Conservation (phyloP, 352 stramenopile species). For the Pythium brachiatum region DNA sequence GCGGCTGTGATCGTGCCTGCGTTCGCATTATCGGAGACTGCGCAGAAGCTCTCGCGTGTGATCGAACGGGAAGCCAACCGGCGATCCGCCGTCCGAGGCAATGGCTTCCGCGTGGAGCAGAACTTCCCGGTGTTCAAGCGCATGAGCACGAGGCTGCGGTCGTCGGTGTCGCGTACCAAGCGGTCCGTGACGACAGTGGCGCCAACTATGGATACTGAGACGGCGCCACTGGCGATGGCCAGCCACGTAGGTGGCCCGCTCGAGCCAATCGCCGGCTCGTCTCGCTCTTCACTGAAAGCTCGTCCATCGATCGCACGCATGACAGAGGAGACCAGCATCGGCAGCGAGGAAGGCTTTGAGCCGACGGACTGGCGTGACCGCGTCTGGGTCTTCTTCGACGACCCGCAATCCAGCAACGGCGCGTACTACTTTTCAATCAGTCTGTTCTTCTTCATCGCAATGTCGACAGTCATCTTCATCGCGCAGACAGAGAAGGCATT, state of each 20-base stretch:
- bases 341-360: slow-evolving; percentile 4
- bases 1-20: slow-evolving; percentile 8
- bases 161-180: slow-evolving; percentile 12
- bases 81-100: slow-evolving; percentile 25
- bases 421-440: slow-evolving; percentile 65
- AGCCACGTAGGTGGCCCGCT: not conserved
- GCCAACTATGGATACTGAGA: slow-evolving; percentile 23
- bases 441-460: slow-evolving; percentile 61
- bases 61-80: slow-evolving; percentile 63
- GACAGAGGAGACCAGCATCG: not conserved
- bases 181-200: slow-evolving; percentile 27
- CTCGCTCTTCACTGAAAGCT: slow-evolving; percentile 3
- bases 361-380: slow-evolving; percentile 20
- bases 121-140: slow-evolving; percentile 24
- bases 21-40: slow-evolving; percentile 50
- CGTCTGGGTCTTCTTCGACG: slow-evolving; percentile 61
- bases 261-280: slow-evolving; percentile 4
- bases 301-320: not conserved
- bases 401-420: slow-evolving; percentile 54
- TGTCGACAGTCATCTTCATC: slow-evolving; percentile 71
- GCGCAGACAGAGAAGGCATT: slow-evolving; percentile 56
- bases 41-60: slow-evolving; percentile 59
- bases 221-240: not conserved
- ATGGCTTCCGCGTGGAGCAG: slow-evolving; percentile 30
- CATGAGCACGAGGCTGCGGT: slow-evolving; percentile 12